Conservation (phyloP, 192 early-diverging fungal genomes). For the Obelidium mucronatum region DNA sequence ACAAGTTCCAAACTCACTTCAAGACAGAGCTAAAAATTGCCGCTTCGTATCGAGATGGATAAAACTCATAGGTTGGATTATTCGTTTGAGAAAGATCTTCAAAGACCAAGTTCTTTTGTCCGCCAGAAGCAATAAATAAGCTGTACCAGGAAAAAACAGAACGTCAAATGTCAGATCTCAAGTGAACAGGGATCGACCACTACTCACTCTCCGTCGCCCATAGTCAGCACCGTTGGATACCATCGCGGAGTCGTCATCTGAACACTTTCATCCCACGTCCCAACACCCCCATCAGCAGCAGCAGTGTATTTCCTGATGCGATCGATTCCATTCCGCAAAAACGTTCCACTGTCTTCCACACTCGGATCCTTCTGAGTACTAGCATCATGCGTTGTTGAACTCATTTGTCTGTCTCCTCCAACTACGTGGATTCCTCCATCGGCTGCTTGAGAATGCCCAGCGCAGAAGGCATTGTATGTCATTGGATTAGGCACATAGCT, state of each 20-base stretch:
- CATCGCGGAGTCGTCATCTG: slow-evolving; percentile 44
- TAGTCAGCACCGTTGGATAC: slow-evolving; percentile 54
- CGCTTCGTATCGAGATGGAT: slow-evolving; percentile 22
- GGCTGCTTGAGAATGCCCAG: slow-evolving; percentile 45
- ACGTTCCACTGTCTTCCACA: neutral
- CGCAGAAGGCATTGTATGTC: slow-evolving; percentile 50
- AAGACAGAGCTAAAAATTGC: neutral
- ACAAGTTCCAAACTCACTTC: too few relatives aligned
- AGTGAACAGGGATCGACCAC: neutral
- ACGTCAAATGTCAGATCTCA: neutral
- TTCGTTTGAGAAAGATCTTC: slow-evolving; percentile 11
- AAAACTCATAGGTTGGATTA: slow-evolving; percentile 51
- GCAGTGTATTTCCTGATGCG: slow-evolving; percentile 27
- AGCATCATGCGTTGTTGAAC: neutral
- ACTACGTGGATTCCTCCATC: slow-evolving; percentile 49
- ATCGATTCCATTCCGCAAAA: slow-evolving; percentile 31
- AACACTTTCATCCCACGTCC: slow-evolving; percentile 25
- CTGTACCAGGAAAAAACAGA: slow-evolving; percentile 5
- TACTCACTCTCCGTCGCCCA: slow-evolving; percentile 26
- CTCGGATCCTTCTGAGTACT: neutral
- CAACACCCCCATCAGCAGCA: neutral
- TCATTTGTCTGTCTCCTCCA: slow-evolving; percentile 45
- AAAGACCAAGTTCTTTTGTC: slow-evolving; percentile 32
- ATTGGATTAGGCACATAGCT: neutral
- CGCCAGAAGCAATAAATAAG: slow-evolving; percentile 34